Evolutionary conservation across 805 yeast genomes (phyloP), one percentile per base, ranked within the genome.

Genomic region (Pichia occidentalis): DNA sequence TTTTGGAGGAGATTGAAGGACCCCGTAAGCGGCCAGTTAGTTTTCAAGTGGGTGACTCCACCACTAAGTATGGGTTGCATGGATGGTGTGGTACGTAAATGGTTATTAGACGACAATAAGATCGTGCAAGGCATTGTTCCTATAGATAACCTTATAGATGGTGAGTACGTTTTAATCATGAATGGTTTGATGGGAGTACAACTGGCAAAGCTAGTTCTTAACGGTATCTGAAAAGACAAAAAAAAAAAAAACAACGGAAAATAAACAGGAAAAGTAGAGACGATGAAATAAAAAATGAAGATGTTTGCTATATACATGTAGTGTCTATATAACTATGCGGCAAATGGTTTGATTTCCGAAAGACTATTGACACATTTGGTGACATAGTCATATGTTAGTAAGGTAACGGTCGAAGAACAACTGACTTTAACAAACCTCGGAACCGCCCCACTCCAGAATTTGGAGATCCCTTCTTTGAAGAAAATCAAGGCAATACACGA

Each of bases 181-280:
- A 90, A 90, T 59, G 95, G 86, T 7, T 68, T 90, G 4, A 73
- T 77, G 61, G 98, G 98, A 3, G 81, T 85, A 11, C 74, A 75
- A 1, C 73, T 68, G 45, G 92, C 84, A 3, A 62, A 54, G 7
- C 58, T 82, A 4, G 53, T 56, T n/a, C 49, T 42, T 25, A 25
- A 19, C 19, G 16, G 24, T 23, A 32, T 16, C n/a, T n/a, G n/a
- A n/a, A n/a, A n/a, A n/a, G n/a, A n/a, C n/a, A n/a, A n/a, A n/a
- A n/a, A n/a, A n/a, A n/a, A n/a, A n/a, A n/a, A n/a, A n/a, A n/a
- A n/a, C n/a, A n/a, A n/a, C n/a, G n/a, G n/a, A n/a, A n/a, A n/a
- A n/a, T n/a, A n/a, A n/a, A n/a, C n/a, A n/a, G n/a, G n/a, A n/a
- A n/a, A n/a, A n/a, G n/a, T n/a, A n/a, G n/a, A n/a, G 29, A 22